A percentile compares a stretch with the other conserved stretches of the same genome.
These are phyloP conservation scores for Biscogniauxia mediterranea DNA, from an alignment of 2,329 filamentous ascomycete genomes.

Conservation along the genomic window DNA sequence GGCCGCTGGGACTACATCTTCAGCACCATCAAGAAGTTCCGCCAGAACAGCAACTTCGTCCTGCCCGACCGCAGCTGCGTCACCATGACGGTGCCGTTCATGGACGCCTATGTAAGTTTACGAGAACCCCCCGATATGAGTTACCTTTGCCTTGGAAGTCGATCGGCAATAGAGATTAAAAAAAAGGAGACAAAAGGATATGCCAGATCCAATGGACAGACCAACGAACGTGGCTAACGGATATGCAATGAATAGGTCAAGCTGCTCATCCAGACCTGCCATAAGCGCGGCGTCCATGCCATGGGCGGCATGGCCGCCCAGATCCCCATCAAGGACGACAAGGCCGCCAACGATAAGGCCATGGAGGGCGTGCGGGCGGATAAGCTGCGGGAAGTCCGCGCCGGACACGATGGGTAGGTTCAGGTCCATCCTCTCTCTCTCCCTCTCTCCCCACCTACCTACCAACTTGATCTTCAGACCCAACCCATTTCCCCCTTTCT, in stretches of 20 bases:
- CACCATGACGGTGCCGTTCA: conserved; percentile 98
- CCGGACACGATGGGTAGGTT: conserved; percentile 81
- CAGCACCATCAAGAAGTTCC: conserved; percentile 99
- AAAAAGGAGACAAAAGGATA: no score
- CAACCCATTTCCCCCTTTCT: background rate
- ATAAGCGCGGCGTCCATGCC: conserved; percentile 93
- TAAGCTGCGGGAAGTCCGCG: conserved; percentile 92
- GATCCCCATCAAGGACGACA: conserved; percentile 97
- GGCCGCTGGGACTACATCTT: conserved; percentile 99
- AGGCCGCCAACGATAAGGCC: conserved; percentile 84
- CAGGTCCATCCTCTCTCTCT: background rate
- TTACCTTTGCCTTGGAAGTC: no score
- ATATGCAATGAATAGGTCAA: conserved; percentile 55
- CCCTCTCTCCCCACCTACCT: background rate
- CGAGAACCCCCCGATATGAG: no score
- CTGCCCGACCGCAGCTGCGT: conserved; percentile 87
- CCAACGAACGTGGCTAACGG: no score
- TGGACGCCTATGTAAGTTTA: conserved; percentile 77
- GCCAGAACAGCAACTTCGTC: conserved; percentile 88
- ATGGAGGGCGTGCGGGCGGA: conserved; percentile 93
- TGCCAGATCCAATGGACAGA: no score
- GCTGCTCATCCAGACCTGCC: conserved; percentile 96
- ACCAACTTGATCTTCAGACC: background rate
- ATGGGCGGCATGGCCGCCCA: conserved; percentile 99
- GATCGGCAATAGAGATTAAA: no score